Evolutionary conservation across 257 asterid genomes (phyloP), one percentile per base, ranked within the genome.

Genomic region (Sherardia arvensis): DNA sequence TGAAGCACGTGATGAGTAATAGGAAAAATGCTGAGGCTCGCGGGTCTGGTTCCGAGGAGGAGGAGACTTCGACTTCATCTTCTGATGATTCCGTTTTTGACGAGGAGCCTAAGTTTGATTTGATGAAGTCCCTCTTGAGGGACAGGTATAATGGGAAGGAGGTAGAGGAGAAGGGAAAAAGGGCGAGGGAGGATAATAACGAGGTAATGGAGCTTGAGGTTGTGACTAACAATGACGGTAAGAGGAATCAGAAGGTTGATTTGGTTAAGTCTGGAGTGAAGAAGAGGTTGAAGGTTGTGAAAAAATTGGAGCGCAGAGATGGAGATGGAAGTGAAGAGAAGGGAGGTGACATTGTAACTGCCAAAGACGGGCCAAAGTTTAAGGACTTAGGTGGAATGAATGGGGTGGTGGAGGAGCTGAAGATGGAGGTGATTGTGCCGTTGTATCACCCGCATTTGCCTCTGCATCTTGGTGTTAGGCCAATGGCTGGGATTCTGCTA

Each of bases 341-440:
- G 34, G 59, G 54, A 47, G 67, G 59, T 18, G 51, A 29, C 22
- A 51, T 15, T 53, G 68, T 57, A 14, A 65, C 26, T 32, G 68
- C 27, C 28, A 57, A 18, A 32, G 58, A 48, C 8, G 84, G 86
- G 32, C 88, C 90, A 30, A 77, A 65, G 84, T 92, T 92, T 76
- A 81, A 82, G 77, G 96, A 92, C 80, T 78, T 89, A 22, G 99
- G 97, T 48, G 99, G 99, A 34, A 87, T 92, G 83, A 69, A 68
- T 65, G 73, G 64, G 22, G 78, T 86, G 59, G 72, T 89, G 68
- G 86, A 85, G 79, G 88, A 84, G 65, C 69, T 92, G 83, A 84
- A 68, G 70, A 84, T 78, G 85, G 86, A 90, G 71, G 89, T 92
- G 10, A 75, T 92, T 57, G 77, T 89, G 63, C 99, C 97, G 0